Percentiles rank a stretch among this genome's conserved stretches.
phyloP scores from a whole-genome alignment of 2,329 filamentous ascomycete species.

The Didymellaceae sp. region DNA sequence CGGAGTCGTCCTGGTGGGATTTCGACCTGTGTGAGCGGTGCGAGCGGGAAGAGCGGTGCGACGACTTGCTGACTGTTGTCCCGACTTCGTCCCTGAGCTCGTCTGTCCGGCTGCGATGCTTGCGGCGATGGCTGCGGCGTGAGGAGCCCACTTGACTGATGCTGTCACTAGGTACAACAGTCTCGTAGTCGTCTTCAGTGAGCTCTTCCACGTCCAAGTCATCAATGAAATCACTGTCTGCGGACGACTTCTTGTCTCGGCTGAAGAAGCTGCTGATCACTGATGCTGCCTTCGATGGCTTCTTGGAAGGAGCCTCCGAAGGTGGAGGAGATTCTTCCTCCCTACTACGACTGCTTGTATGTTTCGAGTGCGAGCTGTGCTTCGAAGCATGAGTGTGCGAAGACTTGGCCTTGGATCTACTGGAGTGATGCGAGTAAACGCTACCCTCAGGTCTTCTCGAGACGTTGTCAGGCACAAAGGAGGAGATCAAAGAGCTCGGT shows the following conservation, averaged over 20 bases:
- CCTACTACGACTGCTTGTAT: conserved; percentile 33
- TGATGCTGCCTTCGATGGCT: conserved; percentile 37
- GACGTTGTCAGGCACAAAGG: conserved; percentile 44
- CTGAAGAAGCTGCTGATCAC: conserved; percentile 48
- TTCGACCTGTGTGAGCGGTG: conserved; percentile 36
- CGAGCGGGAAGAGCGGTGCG: conserved; percentile 33
- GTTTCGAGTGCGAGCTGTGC: conserved; percentile 35
- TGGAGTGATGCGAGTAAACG: conserved; percentile 43
- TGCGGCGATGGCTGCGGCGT: conserved; percentile 38
- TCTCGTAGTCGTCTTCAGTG: conserved; percentile 50
- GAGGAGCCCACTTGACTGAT: conserved; percentile 51
- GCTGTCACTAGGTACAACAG: conserved; percentile 56
- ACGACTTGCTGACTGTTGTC: conserved; percentile 38
- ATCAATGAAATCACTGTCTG: conserved; percentile 43
- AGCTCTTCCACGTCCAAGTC: conserved; percentile 46
- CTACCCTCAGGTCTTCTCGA: conserved; percentile 39
- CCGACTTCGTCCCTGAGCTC: conserved; percentile 22
- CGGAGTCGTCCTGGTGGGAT: conserved; percentile 12
- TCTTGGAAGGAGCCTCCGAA: conserved; percentile 30
- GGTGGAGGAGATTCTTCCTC: conserved; percentile 30
- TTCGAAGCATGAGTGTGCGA: conserved; percentile 35
- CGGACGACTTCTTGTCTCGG: conserved; percentile 39
- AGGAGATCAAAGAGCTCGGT: conserved; percentile 47
- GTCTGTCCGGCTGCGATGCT: conserved; percentile 28
- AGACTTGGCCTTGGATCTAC: conserved; percentile 44